Base-by-base conservation (phyloP, 148 eudicot species). In the Spergularia bocconei region DNA sequence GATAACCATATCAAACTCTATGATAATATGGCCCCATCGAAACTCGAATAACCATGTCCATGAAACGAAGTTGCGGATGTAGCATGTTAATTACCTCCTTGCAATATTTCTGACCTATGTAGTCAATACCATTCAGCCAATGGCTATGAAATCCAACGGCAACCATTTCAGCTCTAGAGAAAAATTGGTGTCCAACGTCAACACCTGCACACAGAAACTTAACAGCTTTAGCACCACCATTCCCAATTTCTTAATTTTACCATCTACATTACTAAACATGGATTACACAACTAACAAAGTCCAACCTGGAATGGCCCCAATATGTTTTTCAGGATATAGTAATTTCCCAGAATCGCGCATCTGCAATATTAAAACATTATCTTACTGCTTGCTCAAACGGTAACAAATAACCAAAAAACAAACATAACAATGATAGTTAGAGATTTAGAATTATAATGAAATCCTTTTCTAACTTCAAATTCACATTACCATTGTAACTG, bases 41-140 rank as follows among this genome's bases (percentile, higher is more conserved):
- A 52, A 44, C 57, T 12, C 6, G 39, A 53, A 17, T 9, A 4
- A 38, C 19, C 29, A 11, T 5, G 61, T 19, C 55, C 51, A 51
- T 69, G 66, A 50, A 55, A 19, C 10, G 12, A 55, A 51, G 63
- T 23, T 7, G 54, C 50, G 10, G 48, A 19, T 5, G 72, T 41
- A 72, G 47, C 10, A 39, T 15, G 65, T 23, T 47, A 56, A 54
- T 51, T 80, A 85, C 87, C 88, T 79, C 86, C 20, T 81, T 83
- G 73, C 67, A 5, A 51, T 65, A 74, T 33, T 33, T 16, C 73
- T 76, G 14, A 21, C 97, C 92, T 69, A 93, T 86, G 59, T 51
- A 93, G 68, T 92, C 96, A 56, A 95, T 95, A n/a, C 98, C 98
- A 80, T 81, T 87, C 17, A 95, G 83, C 98, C 98, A 95, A 41